phyloP scores from a whole-genome alignment of 1,284 basidiomycete species.

The Sphagnurus paluster region DNA sequence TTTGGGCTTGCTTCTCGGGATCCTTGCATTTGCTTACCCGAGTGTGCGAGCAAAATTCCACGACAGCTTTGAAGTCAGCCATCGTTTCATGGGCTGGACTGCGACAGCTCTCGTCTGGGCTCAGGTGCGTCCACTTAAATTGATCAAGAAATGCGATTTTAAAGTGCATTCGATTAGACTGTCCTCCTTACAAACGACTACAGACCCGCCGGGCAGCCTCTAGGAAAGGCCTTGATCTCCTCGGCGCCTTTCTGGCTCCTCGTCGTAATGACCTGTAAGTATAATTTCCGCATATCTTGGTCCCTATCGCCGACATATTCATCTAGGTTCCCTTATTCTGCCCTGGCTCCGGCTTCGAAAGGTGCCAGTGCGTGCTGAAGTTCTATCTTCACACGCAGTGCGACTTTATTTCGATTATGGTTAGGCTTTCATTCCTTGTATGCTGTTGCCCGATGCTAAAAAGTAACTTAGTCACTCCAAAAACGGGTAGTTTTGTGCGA shows the following conservation, averaged over 20 bases:
- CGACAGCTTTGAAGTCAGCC: conserved; percentile 52
- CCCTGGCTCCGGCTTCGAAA: conserved; percentile 58
- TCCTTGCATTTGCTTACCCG: conserved; percentile 52
- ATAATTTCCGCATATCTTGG: neutral
- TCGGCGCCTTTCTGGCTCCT: conserved; percentile 57
- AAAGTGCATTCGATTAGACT: conserved; percentile 30
- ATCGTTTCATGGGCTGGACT: conserved; percentile 59
- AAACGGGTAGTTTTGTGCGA: conserved; percentile 55
- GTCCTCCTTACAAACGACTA: conserved; percentile 55
- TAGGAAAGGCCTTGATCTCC: conserved; percentile 43
- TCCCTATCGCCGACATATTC: neutral
- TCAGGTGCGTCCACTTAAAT: conserved; percentile 33
- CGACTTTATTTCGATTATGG: conserved; percentile 58
- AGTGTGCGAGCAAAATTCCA: conserved; percentile 46
- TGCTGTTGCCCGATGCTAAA: conserved; percentile 6
- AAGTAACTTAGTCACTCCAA: conserved; percentile 42
- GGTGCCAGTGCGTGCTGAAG: conserved; percentile 50
- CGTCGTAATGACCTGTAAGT: conserved; percentile 45
- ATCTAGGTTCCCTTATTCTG: conserved; percentile 45
- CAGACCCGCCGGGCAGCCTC: conserved; percentile 35
- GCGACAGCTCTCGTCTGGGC: conserved; percentile 54
- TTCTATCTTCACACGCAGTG: conserved; percentile 57
- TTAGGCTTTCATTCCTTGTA: conserved; percentile 19
- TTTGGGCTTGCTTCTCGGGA: conserved; percentile 46
- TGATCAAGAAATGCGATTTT: conserved; percentile 9